These are phyloP conservation scores for Kodamaea hsintzibuensis DNA, from an alignment of 805 yeast genomes.

Conservation along the genomic window DNA sequence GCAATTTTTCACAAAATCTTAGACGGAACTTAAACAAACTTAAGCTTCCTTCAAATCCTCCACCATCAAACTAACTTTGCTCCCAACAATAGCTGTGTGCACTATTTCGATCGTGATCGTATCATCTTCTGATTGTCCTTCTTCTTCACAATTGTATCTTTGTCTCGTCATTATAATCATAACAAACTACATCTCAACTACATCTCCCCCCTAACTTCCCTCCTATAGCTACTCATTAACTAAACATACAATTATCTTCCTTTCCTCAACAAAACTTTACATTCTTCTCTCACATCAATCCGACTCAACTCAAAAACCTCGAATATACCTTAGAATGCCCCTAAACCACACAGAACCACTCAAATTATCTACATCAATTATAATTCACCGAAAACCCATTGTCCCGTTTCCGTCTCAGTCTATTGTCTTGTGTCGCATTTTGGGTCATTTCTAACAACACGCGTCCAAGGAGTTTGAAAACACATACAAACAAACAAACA, in stretches of 20 bases:
- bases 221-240: too few relatives aligned
- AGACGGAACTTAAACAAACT: not conserved
- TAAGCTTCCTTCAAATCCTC: too few relatives aligned
- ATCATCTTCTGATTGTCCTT: not conserved
- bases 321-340: too few relatives aligned
- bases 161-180: not conserved
- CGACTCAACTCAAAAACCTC: not conserved
- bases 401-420: not conserved
- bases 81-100: not conserved
- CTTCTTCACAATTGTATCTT: not conserved
- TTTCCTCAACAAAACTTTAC: too few relatives aligned
- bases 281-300: not conserved
- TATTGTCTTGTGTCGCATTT: not conserved
- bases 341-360: not conserved
- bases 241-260: too few relatives aligned
- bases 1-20: not conserved
- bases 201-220: too few relatives aligned
- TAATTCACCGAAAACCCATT: not conserved
- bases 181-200: too few relatives aligned
- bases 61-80: not conserved
- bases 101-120: not conserved
- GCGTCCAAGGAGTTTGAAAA: constrained; percentile 6
- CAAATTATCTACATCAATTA: not conserved
- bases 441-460: not conserved
- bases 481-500: constrained; percentile 2